These are phyloP conservation scores for Boletus rubroflammeus DNA, from an alignment of 768 basidiomycete genomes.

Conservation along the genomic window DNA sequence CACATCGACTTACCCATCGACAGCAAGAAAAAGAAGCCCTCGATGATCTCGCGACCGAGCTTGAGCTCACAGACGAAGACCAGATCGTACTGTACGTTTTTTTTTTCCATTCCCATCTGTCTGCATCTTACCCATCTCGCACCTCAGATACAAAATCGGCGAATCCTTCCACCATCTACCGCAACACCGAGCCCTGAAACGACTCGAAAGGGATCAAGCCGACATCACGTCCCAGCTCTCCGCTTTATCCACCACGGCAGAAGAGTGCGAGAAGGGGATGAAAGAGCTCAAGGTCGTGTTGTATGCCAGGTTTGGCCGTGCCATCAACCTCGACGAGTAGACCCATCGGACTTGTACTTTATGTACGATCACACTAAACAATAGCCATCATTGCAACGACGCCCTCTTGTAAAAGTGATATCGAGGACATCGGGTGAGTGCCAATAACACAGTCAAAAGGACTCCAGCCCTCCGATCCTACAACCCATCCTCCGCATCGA, in stretches of 20 bases:
- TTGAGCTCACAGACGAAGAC: slow-evolving; percentile 87
- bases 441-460: not conserved
- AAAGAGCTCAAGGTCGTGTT: slow-evolving; percentile 72
- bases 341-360: not conserved
- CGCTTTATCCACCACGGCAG: slow-evolving; percentile 46
- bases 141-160: slow-evolving; percentile 80
- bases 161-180: slow-evolving; percentile 84
- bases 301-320: slow-evolving; percentile 90
- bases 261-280: slow-evolving; percentile 72
- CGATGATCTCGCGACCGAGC: slow-evolving; percentile 82
- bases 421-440: not conserved
- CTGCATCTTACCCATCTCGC: slow-evolving; percentile 62
- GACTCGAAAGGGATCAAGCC: slow-evolving; percentile 67
- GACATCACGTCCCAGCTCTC: slow-evolving; percentile 55
- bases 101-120: slow-evolving; percentile 20
- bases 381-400: not conserved
- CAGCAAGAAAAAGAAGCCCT: slow-evolving; percentile 95
- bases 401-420: not conserved
- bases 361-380: not conserved
- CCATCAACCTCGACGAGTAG: slow-evolving; percentile 88
- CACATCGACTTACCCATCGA: not conserved
- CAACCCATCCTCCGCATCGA: slow-evolving; percentile 40
- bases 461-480: not conserved
- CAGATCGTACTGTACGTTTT: slow-evolving; percentile 70
- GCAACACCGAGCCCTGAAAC: slow-evolving; percentile 61